Percentiles rank a stretch among this genome's conserved stretches.
phyloP scores from a whole-genome alignment of 352 stramenopile genomes.

The Blastocystis sp. region DNA sequence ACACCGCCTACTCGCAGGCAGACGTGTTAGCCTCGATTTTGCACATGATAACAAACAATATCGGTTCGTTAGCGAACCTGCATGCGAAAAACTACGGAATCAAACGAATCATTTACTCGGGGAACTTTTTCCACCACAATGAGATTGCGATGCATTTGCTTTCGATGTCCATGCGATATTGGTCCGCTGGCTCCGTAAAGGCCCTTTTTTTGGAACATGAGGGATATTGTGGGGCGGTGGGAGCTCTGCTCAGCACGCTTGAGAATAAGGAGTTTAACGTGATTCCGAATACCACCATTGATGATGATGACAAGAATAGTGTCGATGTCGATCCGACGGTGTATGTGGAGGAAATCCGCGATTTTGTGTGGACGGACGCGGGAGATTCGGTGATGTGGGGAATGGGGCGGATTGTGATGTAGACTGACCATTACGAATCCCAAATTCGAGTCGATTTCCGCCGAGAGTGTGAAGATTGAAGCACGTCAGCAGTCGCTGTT shows the following conservation, averaged over 20 bases:
- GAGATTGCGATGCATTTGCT: constrained; percentile 76
- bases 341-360: constrained; percentile 37
- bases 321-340: constrained; percentile 35
- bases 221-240: constrained; percentile 91
- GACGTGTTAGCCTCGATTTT: constrained; percentile 62
- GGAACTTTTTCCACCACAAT: constrained; percentile 94
- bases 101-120: constrained; percentile 86
- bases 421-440: constrained; percentile 14
- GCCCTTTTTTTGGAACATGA: constrained; percentile 86
- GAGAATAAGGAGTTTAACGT: constrained; percentile 47
- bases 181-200: constrained; percentile 82
- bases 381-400: background rate
- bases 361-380: constrained; percentile 27
- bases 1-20: constrained; percentile 13
- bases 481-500: constrained; percentile 7
- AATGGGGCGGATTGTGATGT: background rate
- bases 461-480: constrained; percentile 24
- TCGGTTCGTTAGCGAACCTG: constrained; percentile 88
- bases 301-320: constrained; percentile 54
- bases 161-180: constrained; percentile 92
- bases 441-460: background rate
- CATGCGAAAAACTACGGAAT: constrained; percentile 91
- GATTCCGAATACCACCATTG: constrained; percentile 48
- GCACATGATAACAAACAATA: constrained; percentile 98
- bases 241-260: constrained; percentile 77